Evolutionary conservation across 345 rosid genomes (phyloP).

Genomic region (Nasturtium officinale): DNA sequence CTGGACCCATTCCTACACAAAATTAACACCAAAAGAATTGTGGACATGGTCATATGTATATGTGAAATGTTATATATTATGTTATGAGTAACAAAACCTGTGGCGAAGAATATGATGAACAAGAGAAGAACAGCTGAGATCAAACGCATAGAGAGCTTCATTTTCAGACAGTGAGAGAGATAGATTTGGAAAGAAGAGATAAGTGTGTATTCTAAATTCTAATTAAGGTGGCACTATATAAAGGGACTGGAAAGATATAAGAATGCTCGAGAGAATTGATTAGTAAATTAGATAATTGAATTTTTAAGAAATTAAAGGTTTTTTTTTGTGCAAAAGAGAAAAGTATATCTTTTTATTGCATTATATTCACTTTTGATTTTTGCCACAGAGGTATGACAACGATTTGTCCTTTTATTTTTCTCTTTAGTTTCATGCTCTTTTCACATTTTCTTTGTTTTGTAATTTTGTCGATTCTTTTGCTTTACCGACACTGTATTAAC

Average conservation of each 20-base stretch:
- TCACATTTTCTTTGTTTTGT: constrained; percentile 16
- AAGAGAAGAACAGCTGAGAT: constrained; percentile 36
- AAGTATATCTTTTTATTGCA: neutral
- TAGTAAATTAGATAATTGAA: neutral
- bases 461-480: constrained; percentile 25
- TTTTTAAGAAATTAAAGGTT: neutral
- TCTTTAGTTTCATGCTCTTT: neutral
- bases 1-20: constrained; percentile 41
- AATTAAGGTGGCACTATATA: constrained; percentile 32
- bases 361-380: constrained; percentile 11
- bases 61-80: neutral
- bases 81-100: constrained; percentile 35
- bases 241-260: constrained; percentile 14
- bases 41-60: neutral
- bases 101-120: constrained; percentile 40
- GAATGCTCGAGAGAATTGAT: constrained; percentile 25
- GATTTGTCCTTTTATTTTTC: constrained; percentile 2
- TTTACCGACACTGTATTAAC: constrained; percentile 35
- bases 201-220: neutral
- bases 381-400: constrained; percentile 31
- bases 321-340: neutral
- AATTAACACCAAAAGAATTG: neutral
- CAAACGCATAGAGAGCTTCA: constrained; percentile 43
- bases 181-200: constrained; percentile 8
- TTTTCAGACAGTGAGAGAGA: constrained; percentile 15